Conservation (phyloP, 257 asterid species). For the Galeopsis tetrahit region DNA sequence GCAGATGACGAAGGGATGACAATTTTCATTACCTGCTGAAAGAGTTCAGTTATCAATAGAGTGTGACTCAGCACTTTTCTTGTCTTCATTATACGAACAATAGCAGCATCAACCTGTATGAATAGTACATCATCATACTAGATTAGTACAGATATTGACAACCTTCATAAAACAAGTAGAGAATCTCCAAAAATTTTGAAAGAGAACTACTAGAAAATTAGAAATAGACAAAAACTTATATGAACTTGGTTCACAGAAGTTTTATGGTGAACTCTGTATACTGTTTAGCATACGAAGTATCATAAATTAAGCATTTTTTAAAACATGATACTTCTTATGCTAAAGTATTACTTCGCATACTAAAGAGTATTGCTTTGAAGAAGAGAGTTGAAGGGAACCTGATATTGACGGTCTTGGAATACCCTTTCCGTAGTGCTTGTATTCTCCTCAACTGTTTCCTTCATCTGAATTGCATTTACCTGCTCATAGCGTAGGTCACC, state of each 20-base stretch:
- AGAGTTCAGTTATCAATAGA: slow-evolving; percentile 91
- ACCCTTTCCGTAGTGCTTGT: slow-evolving; percentile 94
- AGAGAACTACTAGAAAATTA: not conserved
- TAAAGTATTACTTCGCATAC: no score
- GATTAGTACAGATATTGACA: slow-evolving; percentile 5
- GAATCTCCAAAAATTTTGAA: not conserved
- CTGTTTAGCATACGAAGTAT: no score
- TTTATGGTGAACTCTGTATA: no score
- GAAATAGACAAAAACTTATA: not conserved
- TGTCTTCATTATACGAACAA: slow-evolving; percentile 97
- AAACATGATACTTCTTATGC: no score
- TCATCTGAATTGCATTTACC: slow-evolving; percentile 98
- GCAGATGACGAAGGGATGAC: not conserved
- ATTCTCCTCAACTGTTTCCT: slow-evolving; percentile 97
- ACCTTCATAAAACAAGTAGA: slow-evolving; percentile 3
- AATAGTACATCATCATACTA: slow-evolving; percentile 16
- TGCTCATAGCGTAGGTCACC: slow-evolving; percentile 34
- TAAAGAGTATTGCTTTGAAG: no score
- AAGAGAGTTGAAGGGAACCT: slow-evolving; percentile 48
- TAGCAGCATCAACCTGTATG: slow-evolving; percentile 93
- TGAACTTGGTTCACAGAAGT: no score
- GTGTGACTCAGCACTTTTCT: slow-evolving; percentile 94
- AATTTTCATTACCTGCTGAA: slow-evolving; percentile 77
- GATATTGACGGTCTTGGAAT: slow-evolving; percentile 96
- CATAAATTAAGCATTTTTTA: no score